Evolutionary conservation across 129 eudicot species (phyloP).

Genomic region (Tagetes erecta): DNA sequence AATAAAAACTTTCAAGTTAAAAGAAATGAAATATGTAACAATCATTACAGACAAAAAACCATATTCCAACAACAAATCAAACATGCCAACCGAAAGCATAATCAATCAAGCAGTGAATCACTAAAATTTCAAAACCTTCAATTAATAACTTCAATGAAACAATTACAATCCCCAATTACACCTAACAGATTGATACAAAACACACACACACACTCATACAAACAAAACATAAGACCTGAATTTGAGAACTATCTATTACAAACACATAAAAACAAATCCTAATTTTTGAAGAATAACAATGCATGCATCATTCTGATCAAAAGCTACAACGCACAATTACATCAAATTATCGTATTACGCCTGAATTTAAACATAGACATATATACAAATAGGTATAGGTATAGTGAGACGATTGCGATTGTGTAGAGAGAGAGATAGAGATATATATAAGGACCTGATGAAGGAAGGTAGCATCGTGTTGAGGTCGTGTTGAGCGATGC

Average conservation of each 20-base stretch:
- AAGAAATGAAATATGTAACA: neutral
- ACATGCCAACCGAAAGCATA: neutral
- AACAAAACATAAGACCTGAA: neutral
- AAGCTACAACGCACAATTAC: neutral
- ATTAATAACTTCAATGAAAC: neutral
- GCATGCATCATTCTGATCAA: conserved; percentile 11
- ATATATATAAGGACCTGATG: conserved; percentile 38
- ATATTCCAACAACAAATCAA: neutral
- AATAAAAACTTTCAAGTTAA: neutral
- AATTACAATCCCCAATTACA: neutral
- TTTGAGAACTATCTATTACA: neutral
- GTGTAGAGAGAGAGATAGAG: neutral
- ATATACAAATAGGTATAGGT: neutral
- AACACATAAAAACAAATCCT: neutral
- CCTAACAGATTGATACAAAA: neutral
- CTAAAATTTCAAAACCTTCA: neutral
- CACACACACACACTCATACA: conserved; percentile 6
- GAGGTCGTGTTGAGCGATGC: conserved; percentile 41
- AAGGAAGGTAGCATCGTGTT: conserved; percentile 30
- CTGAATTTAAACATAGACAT: conserved; percentile 6
- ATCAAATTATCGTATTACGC: conserved; percentile 7
- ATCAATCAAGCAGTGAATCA: conserved; percentile 9
- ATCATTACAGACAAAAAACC: neutral
- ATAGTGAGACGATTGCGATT: neutral
- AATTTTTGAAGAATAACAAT: neutral